Conservation (phyloP, 495 filamentous ascomycete genomes). For the Neurospora terricola region DNA sequence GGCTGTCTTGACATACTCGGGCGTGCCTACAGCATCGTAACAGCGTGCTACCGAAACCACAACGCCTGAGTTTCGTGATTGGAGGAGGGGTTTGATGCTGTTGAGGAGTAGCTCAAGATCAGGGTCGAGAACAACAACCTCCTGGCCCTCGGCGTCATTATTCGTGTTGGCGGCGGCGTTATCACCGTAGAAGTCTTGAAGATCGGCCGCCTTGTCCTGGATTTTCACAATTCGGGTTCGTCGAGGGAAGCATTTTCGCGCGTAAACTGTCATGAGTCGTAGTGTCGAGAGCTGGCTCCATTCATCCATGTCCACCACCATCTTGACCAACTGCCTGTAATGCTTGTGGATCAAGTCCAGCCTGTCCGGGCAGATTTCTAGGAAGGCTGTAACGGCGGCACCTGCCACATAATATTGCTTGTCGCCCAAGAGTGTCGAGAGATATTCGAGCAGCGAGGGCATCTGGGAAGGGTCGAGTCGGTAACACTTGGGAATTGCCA, state of each 20-base stretch:
- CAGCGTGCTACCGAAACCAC: constrained; percentile 78
- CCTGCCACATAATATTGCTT: constrained; percentile 92
- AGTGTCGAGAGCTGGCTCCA: constrained; percentile 86
- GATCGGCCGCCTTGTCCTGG: constrained; percentile 27
- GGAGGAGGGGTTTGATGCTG: constrained; percentile 70
- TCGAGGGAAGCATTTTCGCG: constrained; percentile 78
- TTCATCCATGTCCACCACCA: constrained; percentile 97
- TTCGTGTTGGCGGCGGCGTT: constrained; percentile 26
- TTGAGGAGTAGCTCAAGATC: constrained; percentile 78
- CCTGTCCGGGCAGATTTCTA: constrained; percentile 79
- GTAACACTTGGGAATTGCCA: constrained; percentile 97
- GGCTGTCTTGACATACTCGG: constrained; percentile 56
- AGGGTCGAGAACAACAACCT: constrained; percentile 57
- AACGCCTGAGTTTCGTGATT: constrained; percentile 87
- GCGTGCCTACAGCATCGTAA: constrained; percentile 72
- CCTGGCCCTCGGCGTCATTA: constrained; percentile 35
- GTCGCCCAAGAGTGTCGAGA: constrained; percentile 70
- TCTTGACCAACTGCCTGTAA: constrained; percentile 73
- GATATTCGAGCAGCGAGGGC: constrained; percentile 72
- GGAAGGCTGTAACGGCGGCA: constrained; percentile 78
- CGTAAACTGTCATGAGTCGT: constrained; percentile 71
- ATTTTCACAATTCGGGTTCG: constrained; percentile 45
- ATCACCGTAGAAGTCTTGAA: constrained; percentile 69
- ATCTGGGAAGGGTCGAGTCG: constrained; percentile 78
- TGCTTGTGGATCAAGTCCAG: constrained; percentile 84